Evolutionary conservation across 371 early-diverging fungal species (phyloP).

Genomic region (Mucor racemosus): DNA sequence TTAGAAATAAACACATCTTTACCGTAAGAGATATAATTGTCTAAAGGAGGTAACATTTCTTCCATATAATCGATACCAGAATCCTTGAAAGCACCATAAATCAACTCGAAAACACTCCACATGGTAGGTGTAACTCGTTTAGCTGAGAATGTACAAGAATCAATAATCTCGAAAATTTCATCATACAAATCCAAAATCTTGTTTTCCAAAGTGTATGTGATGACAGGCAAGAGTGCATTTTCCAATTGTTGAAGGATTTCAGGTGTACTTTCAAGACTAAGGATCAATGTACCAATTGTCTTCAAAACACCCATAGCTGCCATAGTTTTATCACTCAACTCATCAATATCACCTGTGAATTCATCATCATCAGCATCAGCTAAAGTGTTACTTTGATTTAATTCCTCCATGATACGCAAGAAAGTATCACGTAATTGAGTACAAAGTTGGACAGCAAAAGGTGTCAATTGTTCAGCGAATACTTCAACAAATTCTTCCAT

Average conservation of each 20-base stretch:
- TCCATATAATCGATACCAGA: constrained; percentile 83
- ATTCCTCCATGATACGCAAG: constrained; percentile 78
- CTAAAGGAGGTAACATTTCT: constrained; percentile 84
- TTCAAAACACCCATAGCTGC: constrained; percentile 91
- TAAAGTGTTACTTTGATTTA: constrained; percentile 47
- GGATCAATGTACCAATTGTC: constrained; percentile 84
- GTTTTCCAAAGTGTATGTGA: constrained; percentile 76
- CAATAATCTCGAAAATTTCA: constrained; percentile 88
- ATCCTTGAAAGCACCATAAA: constrained; percentile 76
- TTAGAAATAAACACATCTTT: constrained; percentile 68
- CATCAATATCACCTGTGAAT: constrained; percentile 55
- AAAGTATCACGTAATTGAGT: constrained; percentile 84
- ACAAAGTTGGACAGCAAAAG: constrained; percentile 88
- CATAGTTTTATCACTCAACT: constrained; percentile 82
- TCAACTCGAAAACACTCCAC: constrained; percentile 82
- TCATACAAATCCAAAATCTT: constrained; percentile 78
- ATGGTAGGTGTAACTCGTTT: constrained; percentile 82
- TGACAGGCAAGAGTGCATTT: constrained; percentile 71
- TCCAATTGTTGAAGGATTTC: constrained; percentile 73
- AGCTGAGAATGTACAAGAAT: constrained; percentile 79
- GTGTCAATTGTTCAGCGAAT: constrained; percentile 91
- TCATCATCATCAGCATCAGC: constrained; percentile 46
- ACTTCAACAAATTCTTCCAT: constrained; percentile 90
- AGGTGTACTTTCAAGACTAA: constrained; percentile 72
- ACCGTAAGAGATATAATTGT: constrained; percentile 89